phyloP scores from a whole-genome alignment of 163 green algal genomes.

The Picocystis sp. region DNA sequence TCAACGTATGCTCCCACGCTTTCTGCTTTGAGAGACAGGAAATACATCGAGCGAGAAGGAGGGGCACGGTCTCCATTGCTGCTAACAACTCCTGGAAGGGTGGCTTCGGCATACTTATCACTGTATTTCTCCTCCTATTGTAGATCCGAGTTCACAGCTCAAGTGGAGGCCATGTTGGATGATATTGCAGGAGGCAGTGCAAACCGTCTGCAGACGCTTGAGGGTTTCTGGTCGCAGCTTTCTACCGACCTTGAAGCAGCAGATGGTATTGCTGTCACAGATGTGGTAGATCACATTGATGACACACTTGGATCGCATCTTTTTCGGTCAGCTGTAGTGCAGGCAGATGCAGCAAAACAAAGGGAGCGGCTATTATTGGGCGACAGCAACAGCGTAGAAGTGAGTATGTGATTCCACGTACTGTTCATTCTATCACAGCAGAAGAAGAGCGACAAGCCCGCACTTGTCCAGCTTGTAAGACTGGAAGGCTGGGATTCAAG shows the following conservation, averaged over 20 bases:
- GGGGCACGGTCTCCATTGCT: slow-evolving; percentile 26
- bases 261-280: not conserved
- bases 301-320: not conserved
- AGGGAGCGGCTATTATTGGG: no score
- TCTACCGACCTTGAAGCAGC: not conserved
- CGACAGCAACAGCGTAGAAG: no score
- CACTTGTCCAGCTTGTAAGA: no score
- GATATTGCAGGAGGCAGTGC: slow-evolving; percentile 5
- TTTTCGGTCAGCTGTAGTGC: not conserved
- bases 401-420: not conserved
- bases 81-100: no score
- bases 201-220: no score
- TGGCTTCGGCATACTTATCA: not conserved
- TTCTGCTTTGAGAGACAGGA: slow-evolving; percentile 25
- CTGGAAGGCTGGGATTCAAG: slow-evolving; percentile 12
- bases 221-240: slow-evolving; percentile 9
- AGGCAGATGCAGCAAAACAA: not conserved
- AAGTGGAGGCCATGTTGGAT: slow-evolving; percentile 54
- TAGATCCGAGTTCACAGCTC: slow-evolving; percentile 35
- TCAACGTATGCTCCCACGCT: slow-evolving; percentile 73
- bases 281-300: not conserved
- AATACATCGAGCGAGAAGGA: slow-evolving; percentile 48
- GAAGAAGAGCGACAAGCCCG: not conserved
- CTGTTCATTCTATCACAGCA: slow-evolving; percentile 9
- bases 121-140: slow-evolving; percentile 31